Percentiles rank a stretch among this genome's conserved stretches.
Conservation (phyloP, 495 filamentous ascomycete species). For the Melanomma pulvis-pyrius region DNA sequence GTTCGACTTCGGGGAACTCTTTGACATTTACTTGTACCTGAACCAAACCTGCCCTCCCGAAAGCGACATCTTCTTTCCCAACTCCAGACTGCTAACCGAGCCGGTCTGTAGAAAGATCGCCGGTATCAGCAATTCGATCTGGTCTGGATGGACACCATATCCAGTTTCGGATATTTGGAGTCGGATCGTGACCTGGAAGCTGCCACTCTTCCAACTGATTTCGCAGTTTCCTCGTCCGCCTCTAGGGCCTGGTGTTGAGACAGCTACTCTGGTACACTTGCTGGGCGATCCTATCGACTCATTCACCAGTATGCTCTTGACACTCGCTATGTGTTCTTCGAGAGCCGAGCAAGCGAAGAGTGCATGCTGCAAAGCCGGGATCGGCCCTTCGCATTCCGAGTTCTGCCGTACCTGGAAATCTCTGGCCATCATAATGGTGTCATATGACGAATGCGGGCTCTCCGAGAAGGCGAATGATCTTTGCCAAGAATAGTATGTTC, state of each 20-base stretch:
- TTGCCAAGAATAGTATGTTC: conserved; percentile 4
- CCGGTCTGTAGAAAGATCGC: conserved; percentile 5
- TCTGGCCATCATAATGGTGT: conserved; percentile 20
- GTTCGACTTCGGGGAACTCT: conserved; percentile 10
- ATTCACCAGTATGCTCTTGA: conserved; percentile 16
- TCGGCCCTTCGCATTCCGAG: not conserved
- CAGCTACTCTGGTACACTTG: conserved; percentile 4
- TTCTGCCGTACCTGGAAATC: conserved; percentile 21
- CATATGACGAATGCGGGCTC: conserved; percentile 24
- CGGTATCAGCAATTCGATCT: conserved; percentile 3
- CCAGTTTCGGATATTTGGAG: conserved; percentile 12
- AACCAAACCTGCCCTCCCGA: conserved; percentile 5
- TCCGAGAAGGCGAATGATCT: not conserved
- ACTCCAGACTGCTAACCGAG: conserved; percentile 12
- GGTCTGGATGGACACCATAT: conserved; percentile 12
- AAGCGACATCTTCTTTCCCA: conserved; percentile 15
- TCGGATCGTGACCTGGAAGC: conserved; percentile 19
- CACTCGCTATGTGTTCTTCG: conserved; percentile 6
- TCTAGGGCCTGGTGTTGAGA: conserved; percentile 6
- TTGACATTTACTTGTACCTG: not conserved
- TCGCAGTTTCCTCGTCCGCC: conserved; percentile 19
- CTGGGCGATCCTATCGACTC: conserved; percentile 26
- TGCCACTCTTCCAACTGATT: conserved; percentile 16
- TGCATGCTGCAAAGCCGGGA: not conserved
- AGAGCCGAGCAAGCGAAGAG: conserved; percentile 7